Base-by-base conservation (phyloP, 371 early-diverging fungal species). In the Rhizopus microsporus region DNA sequence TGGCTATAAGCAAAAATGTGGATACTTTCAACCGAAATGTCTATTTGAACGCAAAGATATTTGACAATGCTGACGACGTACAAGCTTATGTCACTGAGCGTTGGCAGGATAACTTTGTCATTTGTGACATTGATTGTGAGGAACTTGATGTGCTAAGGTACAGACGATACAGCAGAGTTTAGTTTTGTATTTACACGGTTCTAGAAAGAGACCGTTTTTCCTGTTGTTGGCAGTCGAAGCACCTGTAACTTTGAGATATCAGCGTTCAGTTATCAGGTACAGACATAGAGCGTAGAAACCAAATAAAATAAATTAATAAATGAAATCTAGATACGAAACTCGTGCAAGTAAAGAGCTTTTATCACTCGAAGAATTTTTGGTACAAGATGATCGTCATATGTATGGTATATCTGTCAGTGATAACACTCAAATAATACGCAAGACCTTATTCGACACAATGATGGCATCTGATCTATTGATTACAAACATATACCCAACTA, bases 171-270 rank as follows among this genome's bases (percentile, higher is more conserved):
- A 23, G 2, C 3, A 3, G 39, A 9, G 53, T 48, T 15, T 45
- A 15, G 16, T 31, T 42, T 23, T 40, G 10, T 48, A 12, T 59
- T 46, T 54, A 54, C 35, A 50, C 57, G 46, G 16, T 42, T 12
- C 39, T 42, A 43, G 88, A 50, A 94, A 92, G 62, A 83, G 98
- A 4, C 96, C 97, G 2, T 95, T 94, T 68, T 88, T 95, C 54
- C 72, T 95, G 7, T 69, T 95, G 9, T 82, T 95, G 0, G 83
- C 88, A 5, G 83, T 96, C 3, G 90, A 94, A 42, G 92, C 92
- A n/a, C 93, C 95, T 1, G 58, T 86, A 29, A 72, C 71, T 17
- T 54, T 85, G 17, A 85, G 95, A 44, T 91, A 85, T 67, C 61
- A 69, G 47, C 77, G 95, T 10, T 83, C 67, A 39, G 45, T 77